A percentile compares a stretch with the other conserved stretches of the same genome.
Conservation (phyloP, 2,329 filamentous ascomycete genomes). For the Phialocephala subalpina region DNA sequence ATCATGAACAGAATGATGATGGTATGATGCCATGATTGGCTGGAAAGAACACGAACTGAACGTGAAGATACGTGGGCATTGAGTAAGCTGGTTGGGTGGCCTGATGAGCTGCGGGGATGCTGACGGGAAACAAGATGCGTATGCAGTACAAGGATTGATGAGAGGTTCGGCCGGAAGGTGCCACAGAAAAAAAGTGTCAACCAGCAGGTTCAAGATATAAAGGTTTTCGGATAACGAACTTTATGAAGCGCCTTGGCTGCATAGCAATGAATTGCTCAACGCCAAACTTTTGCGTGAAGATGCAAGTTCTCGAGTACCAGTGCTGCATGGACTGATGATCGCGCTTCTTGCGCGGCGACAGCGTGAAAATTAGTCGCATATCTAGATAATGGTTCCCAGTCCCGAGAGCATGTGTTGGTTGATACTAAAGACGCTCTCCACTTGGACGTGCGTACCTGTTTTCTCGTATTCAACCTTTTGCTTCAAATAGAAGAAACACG, state of each 20-base stretch:
- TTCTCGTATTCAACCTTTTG: conserved; percentile 7
- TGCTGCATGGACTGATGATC: not conserved
- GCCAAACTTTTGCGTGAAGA: not conserved
- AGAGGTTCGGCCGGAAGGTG: not conserved
- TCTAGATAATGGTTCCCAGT: not conserved
- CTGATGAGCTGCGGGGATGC: conserved; percentile 7
- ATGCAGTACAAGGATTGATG: not conserved
- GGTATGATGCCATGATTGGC: not conserved
- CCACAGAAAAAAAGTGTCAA: not conserved
- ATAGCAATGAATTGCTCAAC: not conserved
- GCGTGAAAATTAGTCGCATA: not conserved
- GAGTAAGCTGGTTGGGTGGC: conserved; percentile 7
- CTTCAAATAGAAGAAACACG: conserved; percentile 9
- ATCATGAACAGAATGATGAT: not conserved
- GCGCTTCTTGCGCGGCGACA: conserved; percentile 6
- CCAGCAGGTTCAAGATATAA: not conserved
- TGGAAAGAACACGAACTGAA: conserved; percentile 6
- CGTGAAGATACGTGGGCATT: not conserved
- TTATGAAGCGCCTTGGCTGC: not conserved
- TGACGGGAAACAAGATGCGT: not conserved
- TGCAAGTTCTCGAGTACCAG: not conserved
- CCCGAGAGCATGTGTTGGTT: conserved; percentile 2
- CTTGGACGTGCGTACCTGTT: not conserved
- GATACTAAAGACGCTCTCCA: conserved; percentile 10
- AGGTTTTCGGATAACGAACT: not conserved